Conservation (phyloP, 1,284 basidiomycete species). For the Rhodofomes roseus region DNA sequence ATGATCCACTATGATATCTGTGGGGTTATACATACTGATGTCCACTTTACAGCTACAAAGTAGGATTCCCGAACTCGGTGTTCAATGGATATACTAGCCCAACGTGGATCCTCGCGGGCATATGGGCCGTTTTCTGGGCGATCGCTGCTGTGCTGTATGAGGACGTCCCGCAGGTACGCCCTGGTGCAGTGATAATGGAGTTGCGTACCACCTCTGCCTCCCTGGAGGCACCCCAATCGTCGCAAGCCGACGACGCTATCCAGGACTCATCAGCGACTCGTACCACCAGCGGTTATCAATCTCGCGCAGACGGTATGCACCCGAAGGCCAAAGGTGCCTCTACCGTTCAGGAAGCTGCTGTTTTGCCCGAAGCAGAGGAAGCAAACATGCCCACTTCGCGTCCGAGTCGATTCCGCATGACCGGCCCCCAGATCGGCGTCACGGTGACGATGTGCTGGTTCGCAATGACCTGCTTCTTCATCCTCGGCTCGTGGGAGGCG, state of each 20-base stretch:
- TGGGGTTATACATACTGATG: not conserved
- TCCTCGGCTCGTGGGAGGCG: slow-evolving; percentile 70
- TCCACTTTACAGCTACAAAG: slow-evolving; percentile 20
- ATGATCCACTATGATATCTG: not conserved
- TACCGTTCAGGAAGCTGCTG: not conserved
- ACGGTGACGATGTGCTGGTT: slow-evolving; percentile 67
- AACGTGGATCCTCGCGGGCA: slow-evolving; percentile 60
- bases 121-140: slow-evolving; percentile 53
- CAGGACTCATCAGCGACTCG: not conserved
- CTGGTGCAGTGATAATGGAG: slow-evolving; percentile 1
- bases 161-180: slow-evolving; percentile 36
- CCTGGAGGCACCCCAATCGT: not conserved
- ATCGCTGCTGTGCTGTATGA: slow-evolving; percentile 43
- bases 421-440: slow-evolving; percentile 39
- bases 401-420: slow-evolving; percentile 10
- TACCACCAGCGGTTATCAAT: not conserved
- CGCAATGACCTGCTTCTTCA: slow-evolving; percentile 71
- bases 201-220: slow-evolving; percentile 3
- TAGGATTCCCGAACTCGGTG: slow-evolving; percentile 31
- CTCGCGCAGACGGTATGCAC: not conserved
- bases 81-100: slow-evolving; percentile 66
- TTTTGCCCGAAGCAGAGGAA: not conserved
- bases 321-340: not conserved
- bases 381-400: not conserved
- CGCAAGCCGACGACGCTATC: not conserved